Conservation (phyloP, 495 filamentous ascomycete species). For the Sphaerosporella brunnea region DNA sequence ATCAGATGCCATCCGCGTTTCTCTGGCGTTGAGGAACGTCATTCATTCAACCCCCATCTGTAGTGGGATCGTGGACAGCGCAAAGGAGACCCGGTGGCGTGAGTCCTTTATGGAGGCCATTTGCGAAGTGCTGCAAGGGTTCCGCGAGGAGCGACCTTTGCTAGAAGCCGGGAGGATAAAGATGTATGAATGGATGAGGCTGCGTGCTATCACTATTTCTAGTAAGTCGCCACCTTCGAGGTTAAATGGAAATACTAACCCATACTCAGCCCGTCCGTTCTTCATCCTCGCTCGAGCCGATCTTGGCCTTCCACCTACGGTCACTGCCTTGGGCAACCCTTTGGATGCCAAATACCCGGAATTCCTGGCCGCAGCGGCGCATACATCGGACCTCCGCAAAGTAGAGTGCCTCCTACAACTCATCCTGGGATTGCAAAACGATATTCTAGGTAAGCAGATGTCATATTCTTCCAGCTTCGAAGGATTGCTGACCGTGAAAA, state of each 20-base stretch:
- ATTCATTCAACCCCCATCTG: constrained; percentile 18
- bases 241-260: neutral
- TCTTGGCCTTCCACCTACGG: constrained; percentile 13
- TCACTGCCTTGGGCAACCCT: constrained; percentile 21
- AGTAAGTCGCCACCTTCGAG: constrained; percentile 9
- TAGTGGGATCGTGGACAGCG: neutral
- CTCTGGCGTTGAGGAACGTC: constrained; percentile 15
- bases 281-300: constrained; percentile 23
- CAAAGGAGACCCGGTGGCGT: constrained; percentile 8
- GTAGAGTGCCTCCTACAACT: constrained; percentile 21
- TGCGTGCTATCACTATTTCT: constrained; percentile 25
- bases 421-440: constrained; percentile 24
- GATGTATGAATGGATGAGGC: constrained; percentile 21
- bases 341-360: constrained; percentile 7
- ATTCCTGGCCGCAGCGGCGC: neutral
- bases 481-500: neutral
- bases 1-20: constrained; percentile 15
- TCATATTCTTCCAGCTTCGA: neutral
- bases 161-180: constrained; percentile 12
- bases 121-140: constrained; percentile 18
- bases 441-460: constrained; percentile 19
- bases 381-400: constrained; percentile 14
- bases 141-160: constrained; percentile 20
- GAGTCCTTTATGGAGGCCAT: constrained; percentile 13
- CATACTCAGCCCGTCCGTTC: constrained; percentile 18